Evolutionary conservation across 192 early-diverging fungal genomes (phyloP), one percentile per base, ranked within the genome.

Genomic region (Linnemannia zychae): DNA sequence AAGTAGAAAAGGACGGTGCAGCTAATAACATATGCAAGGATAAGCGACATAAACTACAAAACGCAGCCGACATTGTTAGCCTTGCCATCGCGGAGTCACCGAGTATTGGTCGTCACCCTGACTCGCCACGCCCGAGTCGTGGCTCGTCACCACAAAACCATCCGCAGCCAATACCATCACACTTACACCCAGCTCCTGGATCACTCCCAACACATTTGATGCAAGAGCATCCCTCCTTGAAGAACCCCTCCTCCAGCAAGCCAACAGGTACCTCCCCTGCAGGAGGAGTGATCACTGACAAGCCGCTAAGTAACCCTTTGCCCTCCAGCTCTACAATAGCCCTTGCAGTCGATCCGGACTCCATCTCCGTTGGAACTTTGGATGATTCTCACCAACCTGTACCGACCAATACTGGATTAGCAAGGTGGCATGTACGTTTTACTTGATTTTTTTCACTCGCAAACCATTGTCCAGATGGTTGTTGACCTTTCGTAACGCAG

Each of bases 341-440:
- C 36, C 36, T 74, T 57, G 57, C 57, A 63, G 57, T 11, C 57
- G 57, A 63, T 63, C 57, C 31, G 57, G 57, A 63, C 57, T 24
- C 12, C 37, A 28, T 38, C 36, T 34, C n/a, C 36, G 53, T 37
- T 60, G 33, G 24, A 57, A 38, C 37, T n/a, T 33, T 37, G 60
- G 33, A 75, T 37, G 15, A 28, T 44, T 34, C 60, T 44, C 53
- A 63, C 33, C 50, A 52, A 5, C 28, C 20, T 7, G 38, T 7
- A 68, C 9, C 37, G 67, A 20, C 36, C 67, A 40, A 18, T n/a
- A 24, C 13, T 1, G 75, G 75, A 11, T 49, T 76, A 20, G 76
- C 69, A 57, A 47, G 34, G 67, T 77, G 76, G 76, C 76, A 77
- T 44, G 76, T 77, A 77, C 28, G 76, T 77, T 70, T 52, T 16